Evolutionary conservation across 441 rosid genomes (phyloP).

Genomic region (Jatropha multifida): DNA sequence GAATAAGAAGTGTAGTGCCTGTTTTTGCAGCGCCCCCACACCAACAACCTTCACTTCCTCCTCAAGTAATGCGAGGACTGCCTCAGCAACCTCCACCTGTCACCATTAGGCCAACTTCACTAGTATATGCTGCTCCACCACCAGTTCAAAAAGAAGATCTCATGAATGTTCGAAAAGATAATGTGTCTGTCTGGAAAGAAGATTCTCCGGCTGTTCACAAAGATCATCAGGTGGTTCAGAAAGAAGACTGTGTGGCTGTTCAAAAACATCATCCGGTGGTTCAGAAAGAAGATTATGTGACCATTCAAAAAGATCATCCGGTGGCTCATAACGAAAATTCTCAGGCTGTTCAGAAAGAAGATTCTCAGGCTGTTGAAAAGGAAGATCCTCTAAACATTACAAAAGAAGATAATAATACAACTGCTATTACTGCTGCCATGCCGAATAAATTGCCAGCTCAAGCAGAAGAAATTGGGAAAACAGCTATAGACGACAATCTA

Average conservation of each 20-base stretch:
- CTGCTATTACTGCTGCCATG: constrained; percentile 14
- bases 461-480: constrained; percentile 35
- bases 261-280: constrained; percentile 1
- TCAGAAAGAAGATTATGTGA: constrained; percentile 15
- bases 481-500: constrained; percentile 8
- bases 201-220: constrained; percentile 12
- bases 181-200: constrained; percentile 17
- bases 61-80: constrained; percentile 43
- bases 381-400: constrained; percentile 20
- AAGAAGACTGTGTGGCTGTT: constrained; percentile 17
- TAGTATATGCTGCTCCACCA: constrained; percentile 62
- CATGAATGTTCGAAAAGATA: constrained; percentile 29
- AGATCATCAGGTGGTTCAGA: constrained; percentile 6
- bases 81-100: constrained; percentile 64
- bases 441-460: constrained; percentile 15
- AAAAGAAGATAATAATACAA: constrained; percentile 35
- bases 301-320: neutral
- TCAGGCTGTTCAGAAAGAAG: constrained; percentile 11
- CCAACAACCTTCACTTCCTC: constrained; percentile 46
- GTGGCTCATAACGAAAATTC: constrained; percentile 22
- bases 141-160: constrained; percentile 42
- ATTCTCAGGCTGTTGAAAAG: constrained; percentile 3
- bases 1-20: constrained; percentile 76
- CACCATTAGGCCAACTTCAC: constrained; percentile 69
- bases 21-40: constrained; percentile 90